These are phyloP conservation scores for Paragyromitra xinjiangensis DNA, from an alignment of 495 filamentous ascomycete genomes.

Conservation along the genomic window DNA sequence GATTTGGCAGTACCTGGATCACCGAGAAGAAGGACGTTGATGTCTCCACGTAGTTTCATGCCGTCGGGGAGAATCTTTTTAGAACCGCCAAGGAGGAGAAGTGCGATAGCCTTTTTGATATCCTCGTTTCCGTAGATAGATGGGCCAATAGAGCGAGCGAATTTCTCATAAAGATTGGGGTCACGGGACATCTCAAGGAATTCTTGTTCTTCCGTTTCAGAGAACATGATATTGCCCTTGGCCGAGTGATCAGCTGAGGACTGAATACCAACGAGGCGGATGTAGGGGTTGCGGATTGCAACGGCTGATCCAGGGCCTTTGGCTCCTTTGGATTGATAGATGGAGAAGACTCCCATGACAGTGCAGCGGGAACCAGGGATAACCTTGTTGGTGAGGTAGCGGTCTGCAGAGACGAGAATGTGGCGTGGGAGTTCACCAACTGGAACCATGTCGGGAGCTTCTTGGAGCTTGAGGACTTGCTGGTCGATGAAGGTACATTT, in stretches of 20 bases:
- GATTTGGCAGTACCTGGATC: conserved; percentile 99
- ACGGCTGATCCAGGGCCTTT: conserved; percentile 84
- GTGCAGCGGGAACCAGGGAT: conserved; percentile 95
- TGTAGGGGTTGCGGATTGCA: conserved; percentile 93
- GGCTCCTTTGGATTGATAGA: conserved; percentile 88
- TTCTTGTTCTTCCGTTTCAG: conserved; percentile 96
- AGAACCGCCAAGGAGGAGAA: conserved; percentile 90
- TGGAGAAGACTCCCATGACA: conserved; percentile 96
- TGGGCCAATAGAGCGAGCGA: conserved; percentile 92
- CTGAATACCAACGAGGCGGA: conserved; percentile 92
- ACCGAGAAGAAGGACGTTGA: conserved; percentile 96
- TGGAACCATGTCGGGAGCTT: conserved; percentile 96
- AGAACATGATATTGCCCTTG: conserved; percentile 85
- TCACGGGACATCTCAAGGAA: conserved; percentile 91
- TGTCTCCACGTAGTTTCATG: conserved; percentile 98
- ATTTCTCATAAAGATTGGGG: conserved; percentile 88
- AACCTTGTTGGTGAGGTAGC: conserved; percentile 94
- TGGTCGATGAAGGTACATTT: conserved; percentile 96
- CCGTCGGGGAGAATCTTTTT: conserved; percentile 99
- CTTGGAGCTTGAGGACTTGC: conserved; percentile 97
- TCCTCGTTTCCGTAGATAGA: conserved; percentile 97
- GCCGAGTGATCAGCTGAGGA: conserved; percentile 88
- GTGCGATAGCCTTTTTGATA: conserved; percentile 99
- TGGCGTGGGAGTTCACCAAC: conserved; percentile 96
- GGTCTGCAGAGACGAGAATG: conserved; percentile 91